Conservation (phyloP, 192 early-diverging fungal genomes). For the Spizellomyces punctatus region DNA sequence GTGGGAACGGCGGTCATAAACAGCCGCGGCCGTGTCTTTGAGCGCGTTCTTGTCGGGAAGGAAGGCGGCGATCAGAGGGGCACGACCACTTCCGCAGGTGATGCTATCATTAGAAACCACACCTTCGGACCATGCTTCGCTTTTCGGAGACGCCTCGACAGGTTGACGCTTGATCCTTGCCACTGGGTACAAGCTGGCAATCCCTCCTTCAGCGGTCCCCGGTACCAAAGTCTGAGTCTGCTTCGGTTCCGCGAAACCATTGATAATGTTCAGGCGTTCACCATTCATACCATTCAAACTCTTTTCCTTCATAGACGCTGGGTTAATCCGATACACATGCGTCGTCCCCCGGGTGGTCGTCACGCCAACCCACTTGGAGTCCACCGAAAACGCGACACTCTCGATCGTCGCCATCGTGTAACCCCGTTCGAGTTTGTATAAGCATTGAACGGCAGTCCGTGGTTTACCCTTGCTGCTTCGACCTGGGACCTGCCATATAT, state of each 20-base stretch:
- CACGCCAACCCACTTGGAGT: conserved; percentile 76
- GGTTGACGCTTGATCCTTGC: conserved; percentile 42
- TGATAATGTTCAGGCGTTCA: conserved; percentile 34
- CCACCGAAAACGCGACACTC: conserved; percentile 63
- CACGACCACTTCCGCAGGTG: not conserved
- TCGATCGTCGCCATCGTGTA: conserved; percentile 76
- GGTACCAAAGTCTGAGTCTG: not conserved
- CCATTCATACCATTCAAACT: not conserved
- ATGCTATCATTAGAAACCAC: not conserved
- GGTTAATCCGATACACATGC: conserved; percentile 57
- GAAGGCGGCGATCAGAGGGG: not conserved
- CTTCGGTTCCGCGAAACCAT: conserved; percentile 37
- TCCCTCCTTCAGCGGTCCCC: conserved; percentile 5
- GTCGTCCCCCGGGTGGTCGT: conserved; percentile 76
- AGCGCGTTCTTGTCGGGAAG: not conserved
- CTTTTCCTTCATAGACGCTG: not conserved
- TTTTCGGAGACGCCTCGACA: not conserved
- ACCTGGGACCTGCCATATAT: conserved; percentile 60
- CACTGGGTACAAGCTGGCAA: conserved; percentile 36
- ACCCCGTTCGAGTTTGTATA: conserved; percentile 79
- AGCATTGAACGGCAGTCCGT: conserved; percentile 23
- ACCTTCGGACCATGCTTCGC: not conserved
- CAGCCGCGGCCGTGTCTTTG: not conserved
- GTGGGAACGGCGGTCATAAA: not conserved
- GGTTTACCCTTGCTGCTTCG: conserved; percentile 33